These are phyloP conservation scores for Dactylorhiza incarnata DNA, from an alignment of 106 monocot genomes.

Conservation along the genomic window DNA sequence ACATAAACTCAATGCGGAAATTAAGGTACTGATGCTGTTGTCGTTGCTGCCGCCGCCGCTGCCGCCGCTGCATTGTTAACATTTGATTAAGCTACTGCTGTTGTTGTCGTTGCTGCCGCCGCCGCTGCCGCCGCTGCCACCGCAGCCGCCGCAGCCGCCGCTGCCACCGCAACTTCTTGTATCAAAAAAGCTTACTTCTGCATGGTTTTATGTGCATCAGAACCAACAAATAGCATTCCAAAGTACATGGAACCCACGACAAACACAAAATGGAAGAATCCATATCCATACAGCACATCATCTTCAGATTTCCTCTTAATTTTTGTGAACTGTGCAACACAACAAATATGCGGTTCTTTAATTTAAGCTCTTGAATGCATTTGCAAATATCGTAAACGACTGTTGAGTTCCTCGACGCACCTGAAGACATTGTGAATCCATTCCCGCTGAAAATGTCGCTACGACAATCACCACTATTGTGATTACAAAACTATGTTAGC, in stretches of 20 bases:
- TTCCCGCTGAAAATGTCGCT: constrained; percentile 84
- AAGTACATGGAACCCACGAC: constrained; percentile 88
- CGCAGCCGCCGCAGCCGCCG: too few relatives aligned
- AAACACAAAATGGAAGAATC: constrained; percentile 95
- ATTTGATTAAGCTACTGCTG: too few relatives aligned
- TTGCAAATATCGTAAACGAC: background rate
- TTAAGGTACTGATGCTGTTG: too few relatives aligned
- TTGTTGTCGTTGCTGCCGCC: too few relatives aligned
- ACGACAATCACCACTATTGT: constrained; percentile 67
- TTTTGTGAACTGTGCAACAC: constrained; percentile 45
- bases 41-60: too few relatives aligned
- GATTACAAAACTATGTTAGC: constrained; percentile 72
- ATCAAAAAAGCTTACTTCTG: constrained; percentile 40
- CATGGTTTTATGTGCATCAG: constrained; percentile 64
- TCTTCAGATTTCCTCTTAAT: constrained; percentile 38
- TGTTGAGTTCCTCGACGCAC: constrained; percentile 10
- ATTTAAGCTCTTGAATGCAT: background rate
- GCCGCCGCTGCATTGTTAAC: too few relatives aligned
- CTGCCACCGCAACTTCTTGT: background rate
- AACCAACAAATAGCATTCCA: constrained; percentile 84
- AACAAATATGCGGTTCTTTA: background rate
- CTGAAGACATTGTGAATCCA: constrained; percentile 77
- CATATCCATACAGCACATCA: constrained; percentile 80
- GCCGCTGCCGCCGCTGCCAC: too few relatives aligned
- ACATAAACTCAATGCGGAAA: too few relatives aligned